Evolutionary conservation across 2,329 filamentous ascomycete species (phyloP), one percentile per base, ranked within the genome.

Genomic region (Trichothecium sympodiale): DNA sequence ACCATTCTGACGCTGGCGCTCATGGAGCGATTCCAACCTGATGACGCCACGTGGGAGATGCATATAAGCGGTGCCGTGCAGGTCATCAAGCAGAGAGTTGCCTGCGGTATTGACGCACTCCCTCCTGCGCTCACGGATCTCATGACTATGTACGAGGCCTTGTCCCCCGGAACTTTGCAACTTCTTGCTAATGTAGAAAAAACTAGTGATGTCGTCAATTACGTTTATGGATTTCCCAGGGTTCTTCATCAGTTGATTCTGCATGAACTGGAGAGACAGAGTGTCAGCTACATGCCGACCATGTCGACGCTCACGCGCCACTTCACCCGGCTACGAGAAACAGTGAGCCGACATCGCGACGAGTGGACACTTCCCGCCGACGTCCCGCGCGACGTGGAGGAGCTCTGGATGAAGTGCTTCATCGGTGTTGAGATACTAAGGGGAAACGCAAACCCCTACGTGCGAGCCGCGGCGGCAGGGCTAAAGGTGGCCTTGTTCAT

Each of bases 11-110:
- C 36, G 7, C 30, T 41, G 33, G 36, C 39, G 10, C 20, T 41
- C 23, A 31, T 26, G 8, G 39, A 41, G 33, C 29, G 36, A 3
- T 26, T 41, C 9, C 17, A 28, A 3, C 16, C 18, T 4, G 36
- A 38, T 23, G 39, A 41, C n/a, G 33, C 23, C 1, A 30, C 29
- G 3, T 41, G 39, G 39, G 20, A 35, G 17, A 17, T 36, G 8
- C 39, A 36, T 30, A 38, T 41, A 8, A n/a, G 30, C 17, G 39
- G 39, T 7, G 15, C 36, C 8, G 17, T 23, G 7, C 30, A 34
- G 14, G 17, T 30, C 4, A 15, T 38, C 8, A n/a, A 17, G 17
- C 23, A 33, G 9, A 35, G 35, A 25, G 10, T 25, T 6, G 18
- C 31, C 20, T 10, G 12, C 2, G 17, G 28, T 7, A 30, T 29